Evolutionary conservation across 2,329 filamentous ascomycete species (phyloP), one percentile per base, ranked within the genome.

Genomic region (Diplodia scrobiculata): DNA sequence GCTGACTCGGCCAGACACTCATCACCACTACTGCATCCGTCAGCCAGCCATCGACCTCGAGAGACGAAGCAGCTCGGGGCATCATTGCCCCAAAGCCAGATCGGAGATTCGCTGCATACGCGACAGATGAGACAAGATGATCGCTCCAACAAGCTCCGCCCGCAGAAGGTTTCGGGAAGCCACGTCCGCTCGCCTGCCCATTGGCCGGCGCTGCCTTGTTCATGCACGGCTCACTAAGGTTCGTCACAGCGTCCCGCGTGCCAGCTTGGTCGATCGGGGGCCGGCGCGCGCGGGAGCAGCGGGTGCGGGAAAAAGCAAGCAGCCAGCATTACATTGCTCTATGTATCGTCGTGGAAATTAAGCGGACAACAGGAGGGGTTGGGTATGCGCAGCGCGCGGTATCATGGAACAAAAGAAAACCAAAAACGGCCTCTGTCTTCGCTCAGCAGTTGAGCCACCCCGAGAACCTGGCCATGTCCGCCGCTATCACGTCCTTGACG

Each of bases 401-500:
- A 62, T 62, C 58, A 62, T 62, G 19, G 29, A 7, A 41, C 32
- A 53, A 58, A 25, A 41, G 19, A 11, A 58, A 36, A 36, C 1
- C 32, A 36, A 10, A 36, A 62, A 50, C 41, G 11, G 32, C 29
- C 21, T 21, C 7, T 29, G 5, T 32, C 34, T 36, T 27, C 29
- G 58, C 29, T 62, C 58, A 62, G 45, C 58, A 62, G 45, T 62
- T 62, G 27, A 62, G 29, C 58, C 58, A 62, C 9, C 58, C 58
- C 27, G 58, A 62, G 29, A 62, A 62, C 29, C 45, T n/a, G 17
- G 58, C 58, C 58, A 62, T 62, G 58, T 62, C 58, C 3, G 58
- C 58, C 17, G 17, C 10, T 50, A 62, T 62, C 58, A 86, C 83
- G 76, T 88, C 86, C 70, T 79, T 81, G 69, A 88, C 73, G 68